Evolutionary conservation across 1,284 basidiomycete species (phyloP), one percentile per base, ranked within the genome.

Genomic region (Boletus mariae): DNA sequence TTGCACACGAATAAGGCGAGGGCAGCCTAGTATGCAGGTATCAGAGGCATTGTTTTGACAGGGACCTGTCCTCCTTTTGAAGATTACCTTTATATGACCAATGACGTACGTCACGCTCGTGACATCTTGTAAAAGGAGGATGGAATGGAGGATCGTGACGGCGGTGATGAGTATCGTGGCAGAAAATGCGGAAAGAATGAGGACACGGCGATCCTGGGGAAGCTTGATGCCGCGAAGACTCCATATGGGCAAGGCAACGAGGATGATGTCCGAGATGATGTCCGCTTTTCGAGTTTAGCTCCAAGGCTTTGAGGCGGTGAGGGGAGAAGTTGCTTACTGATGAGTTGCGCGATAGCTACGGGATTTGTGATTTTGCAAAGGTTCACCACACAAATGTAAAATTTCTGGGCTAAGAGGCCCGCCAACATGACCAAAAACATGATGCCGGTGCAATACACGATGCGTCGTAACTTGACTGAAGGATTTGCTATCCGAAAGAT

Each of bases 121-220:
- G 5, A 47, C 0, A 2, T 26, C 40, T 15, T 52, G 15, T 12
- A 69, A 52, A 13, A 66, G 47, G 46, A 68, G 53, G n/a, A 44
- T 13, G 4, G 65, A 66, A 31, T 69, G 63, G 26, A 58, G 42
- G 37, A 65, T 64, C 15, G 63, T 69, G 17, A 69, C 31, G 2
- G 15, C 48, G 2, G 51, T 56, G 45, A 69, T 65, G 26, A 65
- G 61, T 7, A 65, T 34, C 4, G 59, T 57, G 6, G 65, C 63
- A 1, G 65, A 62, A 37, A 68, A 67, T 1, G 49, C 50, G 5
- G 55, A 54, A 1, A 64, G 29, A 8, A 68, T 45, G 41, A 67
- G 58, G 29, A 54, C 44, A 1, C 65, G 65, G 13, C 52, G 49
- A 10, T 49, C 51, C n/a, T 45, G 47, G 5, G 53, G 20, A 20